Percentiles rank a stretch among this genome's conserved stretches.
phyloP scores from a whole-genome alignment of 2,329 filamentous ascomycete species.

The Rugonectria rugulosa region DNA sequence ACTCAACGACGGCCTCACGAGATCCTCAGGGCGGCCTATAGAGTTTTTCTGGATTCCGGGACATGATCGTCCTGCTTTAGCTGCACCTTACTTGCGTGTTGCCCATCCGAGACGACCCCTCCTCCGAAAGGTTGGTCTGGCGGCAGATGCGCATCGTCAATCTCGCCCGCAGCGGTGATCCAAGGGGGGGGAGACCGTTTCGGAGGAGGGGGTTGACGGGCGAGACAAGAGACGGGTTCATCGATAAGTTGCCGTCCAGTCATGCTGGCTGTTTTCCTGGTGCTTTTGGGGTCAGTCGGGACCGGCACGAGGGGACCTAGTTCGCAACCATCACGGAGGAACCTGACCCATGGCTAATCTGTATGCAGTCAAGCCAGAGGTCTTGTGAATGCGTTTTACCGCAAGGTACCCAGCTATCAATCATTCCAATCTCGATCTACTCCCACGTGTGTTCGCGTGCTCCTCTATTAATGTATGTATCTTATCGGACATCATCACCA shows the following conservation, averaged over 20 bases:
- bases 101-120: too few species aligned
- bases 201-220: slow-evolving; percentile 6
- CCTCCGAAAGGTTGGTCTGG: too few species aligned
- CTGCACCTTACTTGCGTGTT: background rate
- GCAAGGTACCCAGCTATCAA: background rate
- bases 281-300: slow-evolving; percentile 20
- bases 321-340: slow-evolving; percentile 16
- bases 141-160: slow-evolving; percentile 35
- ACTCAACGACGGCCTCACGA: slow-evolving; percentile 32
- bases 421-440: background rate
- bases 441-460: background rate
- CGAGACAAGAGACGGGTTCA: slow-evolving; percentile 1
- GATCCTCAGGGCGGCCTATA: slow-evolving; percentile 31
- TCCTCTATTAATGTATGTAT: background rate
- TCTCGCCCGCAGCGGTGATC: background rate
- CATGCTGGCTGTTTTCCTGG: slow-evolving; percentile 6
- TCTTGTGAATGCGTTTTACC: too few species aligned
- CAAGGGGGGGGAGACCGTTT: background rate
- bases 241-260: slow-evolving; percentile 19
- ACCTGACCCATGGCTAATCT: slow-evolving; percentile 16
- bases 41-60: background rate
- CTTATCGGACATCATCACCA: background rate
- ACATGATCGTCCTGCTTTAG: slow-evolving; percentile 25
- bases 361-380: background rate
- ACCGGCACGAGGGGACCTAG: slow-evolving; percentile 13